phyloP scores from a whole-genome alignment of 2,329 filamentous ascomycete genomes.

The Cercospora sp. region DNA sequence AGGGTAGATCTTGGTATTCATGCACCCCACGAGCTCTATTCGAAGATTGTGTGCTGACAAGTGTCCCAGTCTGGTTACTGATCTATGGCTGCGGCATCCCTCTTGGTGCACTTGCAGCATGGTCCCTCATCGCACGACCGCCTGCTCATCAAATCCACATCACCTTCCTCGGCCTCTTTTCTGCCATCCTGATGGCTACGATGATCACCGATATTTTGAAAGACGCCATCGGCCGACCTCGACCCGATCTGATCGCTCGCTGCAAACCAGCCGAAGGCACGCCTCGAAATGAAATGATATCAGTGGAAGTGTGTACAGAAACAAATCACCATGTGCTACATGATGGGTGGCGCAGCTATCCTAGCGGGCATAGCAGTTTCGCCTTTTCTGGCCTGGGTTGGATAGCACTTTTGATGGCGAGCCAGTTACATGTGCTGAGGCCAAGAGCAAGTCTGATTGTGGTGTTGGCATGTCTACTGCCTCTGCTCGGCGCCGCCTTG shows the following conservation, averaged over 20 bases:
- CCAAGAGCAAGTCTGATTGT: slow-evolving; percentile 59
- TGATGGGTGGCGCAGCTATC: slow-evolving; percentile 83
- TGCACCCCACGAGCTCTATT: neutral
- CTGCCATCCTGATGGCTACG: slow-evolving; percentile 70
- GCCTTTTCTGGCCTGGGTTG: slow-evolving; percentile 78
- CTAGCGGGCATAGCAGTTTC: slow-evolving; percentile 77
- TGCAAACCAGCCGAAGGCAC: slow-evolving; percentile 70
- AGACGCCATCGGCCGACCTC: slow-evolving; percentile 78
- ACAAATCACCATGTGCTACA: slow-evolving; percentile 68
- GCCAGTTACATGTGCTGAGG: slow-evolving; percentile 62
- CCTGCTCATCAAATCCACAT: slow-evolving; percentile 79
- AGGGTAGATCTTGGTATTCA: slow-evolving; percentile 71
- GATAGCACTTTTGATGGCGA: slow-evolving; percentile 57
- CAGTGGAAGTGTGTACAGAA: slow-evolving; percentile 71
- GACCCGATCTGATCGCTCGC: slow-evolving; percentile 84
- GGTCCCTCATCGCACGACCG: slow-evolving; percentile 64
- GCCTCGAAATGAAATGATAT: slow-evolving; percentile 57
- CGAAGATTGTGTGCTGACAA: slow-evolving; percentile 1
- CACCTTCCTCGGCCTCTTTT: slow-evolving; percentile 76
- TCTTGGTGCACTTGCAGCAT: slow-evolving; percentile 63
- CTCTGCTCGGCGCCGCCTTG: slow-evolving; percentile 58
- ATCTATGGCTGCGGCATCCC: slow-evolving; percentile 76
- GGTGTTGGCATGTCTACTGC: slow-evolving; percentile 57
- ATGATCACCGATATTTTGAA: slow-evolving; percentile 91
- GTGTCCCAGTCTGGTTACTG: slow-evolving; percentile 65